Evolutionary conservation across 768 basidiomycete genomes (phyloP), one percentile per base, ranked within the genome.

Genomic region (Gloeophyllum trabeum): DNA sequence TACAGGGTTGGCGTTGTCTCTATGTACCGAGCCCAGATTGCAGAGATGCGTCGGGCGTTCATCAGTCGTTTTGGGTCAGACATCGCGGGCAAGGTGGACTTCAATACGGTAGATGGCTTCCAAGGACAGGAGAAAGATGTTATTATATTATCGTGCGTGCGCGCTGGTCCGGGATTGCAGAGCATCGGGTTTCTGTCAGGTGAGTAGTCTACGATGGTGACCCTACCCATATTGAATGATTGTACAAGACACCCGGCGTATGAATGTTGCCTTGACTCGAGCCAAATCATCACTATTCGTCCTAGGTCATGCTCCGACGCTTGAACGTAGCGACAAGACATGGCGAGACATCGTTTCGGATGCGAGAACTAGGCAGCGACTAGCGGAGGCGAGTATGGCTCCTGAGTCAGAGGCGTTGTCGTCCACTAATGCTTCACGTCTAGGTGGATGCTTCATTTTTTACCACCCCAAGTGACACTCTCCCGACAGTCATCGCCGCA

Each of bases 81-180:
- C 19, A 76, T 96, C 18, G 52, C 81, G 1, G 69, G 70, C 24
- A 76, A 71, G 34, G 76, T 99, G 28, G 84, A 93, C 53, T 97
- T 99, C 65, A 86, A 96, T 56, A 98, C 96, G 0, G 94, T 99
- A 28, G 94, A 99, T 61, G 96, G 94, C 6, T 98, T 98, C 55
- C 96, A 99, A 60, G 96, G 96, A 38, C 96, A 99, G 64, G 96
- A 99, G 60, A 99, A 99, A 58, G 90, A 94, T 51, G 76, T 99
- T 41, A 94, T 99, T 61, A 97, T 99, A 49, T 70, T 99, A 16
- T 98, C 96, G 3, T 96, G 92, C 57, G 96, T 98, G 16, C 79
- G 96, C 48, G 86, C 91, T 6, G 92, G 96, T 4, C 80, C 87
- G 14, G 81, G 84, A n/a, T 59, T 90, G 16, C 71, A 74, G 44